Conservation (phyloP, 225 moss, liverwort and hornwort genomes). For the Marchantia paleacea region DNA sequence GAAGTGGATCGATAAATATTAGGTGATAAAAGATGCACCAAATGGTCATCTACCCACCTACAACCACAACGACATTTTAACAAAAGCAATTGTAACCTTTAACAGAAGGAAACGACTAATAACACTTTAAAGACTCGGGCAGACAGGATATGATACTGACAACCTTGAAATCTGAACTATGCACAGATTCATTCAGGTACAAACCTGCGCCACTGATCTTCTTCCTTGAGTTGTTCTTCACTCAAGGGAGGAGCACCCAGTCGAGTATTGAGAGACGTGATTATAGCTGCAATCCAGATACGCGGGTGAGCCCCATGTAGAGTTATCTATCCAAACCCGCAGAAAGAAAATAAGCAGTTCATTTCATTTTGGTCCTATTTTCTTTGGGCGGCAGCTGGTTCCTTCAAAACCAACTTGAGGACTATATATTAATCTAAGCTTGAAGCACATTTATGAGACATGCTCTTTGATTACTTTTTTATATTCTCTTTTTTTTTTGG, state of each 20-base stretch:
- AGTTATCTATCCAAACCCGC: neutral
- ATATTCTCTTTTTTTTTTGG: too few relatives aligned
- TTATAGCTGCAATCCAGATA: constrained; percentile 60
- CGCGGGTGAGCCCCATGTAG: neutral
- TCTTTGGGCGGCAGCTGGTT: too few relatives aligned
- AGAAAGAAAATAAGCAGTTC: too few relatives aligned
- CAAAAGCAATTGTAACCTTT: neutral
- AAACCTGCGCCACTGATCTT: constrained; percentile 92
- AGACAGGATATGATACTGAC: too few relatives aligned
- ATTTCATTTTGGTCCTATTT: too few relatives aligned
- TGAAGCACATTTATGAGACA: too few relatives aligned
- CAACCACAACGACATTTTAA: neutral
- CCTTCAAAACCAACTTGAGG: too few relatives aligned
- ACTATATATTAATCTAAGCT: too few relatives aligned
- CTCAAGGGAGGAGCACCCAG: constrained; percentile 20
- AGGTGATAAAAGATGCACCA: constrained; percentile 93
- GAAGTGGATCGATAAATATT: constrained; percentile 86
- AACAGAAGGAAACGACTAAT: neutral
- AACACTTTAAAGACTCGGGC: too few relatives aligned
- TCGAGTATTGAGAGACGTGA: constrained; percentile 52
- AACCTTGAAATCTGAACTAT: too few relatives aligned
- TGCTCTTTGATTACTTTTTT: too few relatives aligned
- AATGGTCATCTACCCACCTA: constrained; percentile 93
- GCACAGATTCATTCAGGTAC: constrained; percentile 12
- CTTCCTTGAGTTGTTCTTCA: constrained; percentile 50